phyloP scores from a whole-genome alignment of 305 asterid genomes.

The Fraxinus sp. region DNA sequence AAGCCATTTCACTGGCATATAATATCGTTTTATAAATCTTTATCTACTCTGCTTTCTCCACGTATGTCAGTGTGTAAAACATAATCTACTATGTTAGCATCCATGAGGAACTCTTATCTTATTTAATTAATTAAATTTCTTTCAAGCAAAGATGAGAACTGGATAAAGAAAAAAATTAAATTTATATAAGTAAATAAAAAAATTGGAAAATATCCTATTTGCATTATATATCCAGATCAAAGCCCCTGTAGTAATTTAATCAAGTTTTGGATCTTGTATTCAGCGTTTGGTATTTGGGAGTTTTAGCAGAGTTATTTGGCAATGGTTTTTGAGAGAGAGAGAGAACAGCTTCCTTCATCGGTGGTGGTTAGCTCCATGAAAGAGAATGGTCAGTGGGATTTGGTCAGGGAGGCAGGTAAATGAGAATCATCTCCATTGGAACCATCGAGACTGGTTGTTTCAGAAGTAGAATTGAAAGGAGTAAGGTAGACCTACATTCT shows the following conservation, averaged over 20 bases:
- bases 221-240: background rate
- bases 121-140: background rate
- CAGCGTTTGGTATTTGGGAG: background rate
- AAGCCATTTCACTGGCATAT: background rate
- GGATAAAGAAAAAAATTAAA: too few relatives aligned
- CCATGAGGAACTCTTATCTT: background rate
- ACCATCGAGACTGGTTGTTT: background rate
- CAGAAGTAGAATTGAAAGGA: background rate
- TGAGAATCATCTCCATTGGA: background rate
- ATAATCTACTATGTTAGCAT: background rate
- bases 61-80: background rate
- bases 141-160: background rate
- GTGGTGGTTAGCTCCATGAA: background rate
- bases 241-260: background rate
- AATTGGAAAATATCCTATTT: background rate
- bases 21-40: background rate
- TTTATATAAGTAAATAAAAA: too few relatives aligned
- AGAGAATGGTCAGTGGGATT: background rate
- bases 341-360: background rate
- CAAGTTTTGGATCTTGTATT: background rate
- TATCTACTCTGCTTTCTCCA: background rate
- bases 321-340: background rate
- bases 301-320: background rate
- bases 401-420: background rate
- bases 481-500: background rate